phyloP scores from a whole-genome alignment of 163 green algal species.

The Chloroidium sp. region DNA sequence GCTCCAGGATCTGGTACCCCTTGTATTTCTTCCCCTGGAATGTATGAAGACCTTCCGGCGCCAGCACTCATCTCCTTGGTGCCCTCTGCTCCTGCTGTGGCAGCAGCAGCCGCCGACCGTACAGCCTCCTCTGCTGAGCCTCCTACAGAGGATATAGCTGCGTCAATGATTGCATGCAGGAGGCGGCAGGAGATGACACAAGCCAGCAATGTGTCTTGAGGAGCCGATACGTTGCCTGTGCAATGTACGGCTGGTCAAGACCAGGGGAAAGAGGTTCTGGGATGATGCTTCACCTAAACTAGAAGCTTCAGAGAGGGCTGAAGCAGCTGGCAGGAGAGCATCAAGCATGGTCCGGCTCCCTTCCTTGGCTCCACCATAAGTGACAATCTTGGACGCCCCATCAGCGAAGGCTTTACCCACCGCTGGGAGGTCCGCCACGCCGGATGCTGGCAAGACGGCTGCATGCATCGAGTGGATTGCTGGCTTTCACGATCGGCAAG shows the following conservation, averaged over 20 bases:
- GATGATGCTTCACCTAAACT: constrained; percentile 4
- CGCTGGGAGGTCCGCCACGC: constrained; percentile 28
- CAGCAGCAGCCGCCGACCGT: constrained; percentile 33
- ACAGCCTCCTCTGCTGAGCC: constrained; percentile 7
- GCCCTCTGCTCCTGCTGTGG: constrained; percentile 46
- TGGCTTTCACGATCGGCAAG: too few relatives aligned
- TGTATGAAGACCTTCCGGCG: constrained; percentile 66
- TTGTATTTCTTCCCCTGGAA: constrained; percentile 41
- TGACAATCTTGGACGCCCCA: constrained; percentile 48
- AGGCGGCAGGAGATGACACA: neutral
- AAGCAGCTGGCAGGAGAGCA: constrained; percentile 52
- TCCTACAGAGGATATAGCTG: too few relatives aligned
- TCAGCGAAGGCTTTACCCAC: constrained; percentile 33
- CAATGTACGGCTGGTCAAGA: neutral
- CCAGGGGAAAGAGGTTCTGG: constrained; percentile 1
- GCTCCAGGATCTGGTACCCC: constrained; percentile 65
- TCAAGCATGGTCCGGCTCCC: constrained; percentile 84
- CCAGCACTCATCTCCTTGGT: constrained; percentile 59
- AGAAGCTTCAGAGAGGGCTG: constrained; percentile 22
- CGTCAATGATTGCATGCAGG: constrained; percentile 7
- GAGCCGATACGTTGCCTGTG: neutral
- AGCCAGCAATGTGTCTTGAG: neutral
- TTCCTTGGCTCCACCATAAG: constrained; percentile 63
- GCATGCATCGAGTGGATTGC: neutral
- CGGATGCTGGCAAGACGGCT: constrained; percentile 26